phyloP scores from a whole-genome alignment of 768 basidiomycete species.

The Kwoniella dejecticola region DNA sequence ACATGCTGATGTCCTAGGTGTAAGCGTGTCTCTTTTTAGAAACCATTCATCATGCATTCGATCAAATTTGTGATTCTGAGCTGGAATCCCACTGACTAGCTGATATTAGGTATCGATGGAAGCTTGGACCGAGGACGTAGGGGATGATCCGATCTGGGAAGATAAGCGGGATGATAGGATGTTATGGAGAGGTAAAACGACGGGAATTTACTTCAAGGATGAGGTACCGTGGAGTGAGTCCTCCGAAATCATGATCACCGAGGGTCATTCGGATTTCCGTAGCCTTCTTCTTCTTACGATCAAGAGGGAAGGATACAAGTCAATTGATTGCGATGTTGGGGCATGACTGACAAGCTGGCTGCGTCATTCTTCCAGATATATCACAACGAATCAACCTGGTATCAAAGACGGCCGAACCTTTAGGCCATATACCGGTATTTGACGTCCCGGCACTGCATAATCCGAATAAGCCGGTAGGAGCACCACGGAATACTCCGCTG shows the following conservation, averaged over 20 bases:
- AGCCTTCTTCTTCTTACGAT: too few relatives aligned
- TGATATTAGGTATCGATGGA: slow-evolving; percentile 46
- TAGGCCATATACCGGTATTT: slow-evolving; percentile 37
- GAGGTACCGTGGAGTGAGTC: slow-evolving; percentile 47
- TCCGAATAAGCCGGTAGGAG: slow-evolving; percentile 29
- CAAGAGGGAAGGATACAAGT: too few relatives aligned
- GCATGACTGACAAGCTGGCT: too few relatives aligned
- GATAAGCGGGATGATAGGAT: slow-evolving; percentile 45
- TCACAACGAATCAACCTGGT: slow-evolving; percentile 51
- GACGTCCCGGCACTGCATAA: slow-evolving; percentile 19
- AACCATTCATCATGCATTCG: too few relatives aligned
- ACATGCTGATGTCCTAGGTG: slow-evolving; percentile 48
- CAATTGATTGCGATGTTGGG: too few relatives aligned
- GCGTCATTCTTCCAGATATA: slow-evolving; percentile 31
- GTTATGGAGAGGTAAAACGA: slow-evolving; percentile 52
- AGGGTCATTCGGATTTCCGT: not conserved
- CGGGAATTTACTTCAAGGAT: slow-evolving; percentile 49
- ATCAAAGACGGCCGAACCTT: slow-evolving; percentile 23
- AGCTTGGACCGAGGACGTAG: slow-evolving; percentile 48
- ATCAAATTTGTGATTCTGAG: not conserved
- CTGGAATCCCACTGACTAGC: slow-evolving; percentile 8
- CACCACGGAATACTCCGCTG: slow-evolving; percentile 24
- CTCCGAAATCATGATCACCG: not conserved
- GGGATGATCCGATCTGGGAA: slow-evolving; percentile 49
- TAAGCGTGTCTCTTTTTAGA: slow-evolving; percentile 8